A percentile compares a stretch with the other conserved stretches of the same genome.
Conservation (phyloP, 176 grass and related monocot genomes). For the Calamus simplicifolius region DNA sequence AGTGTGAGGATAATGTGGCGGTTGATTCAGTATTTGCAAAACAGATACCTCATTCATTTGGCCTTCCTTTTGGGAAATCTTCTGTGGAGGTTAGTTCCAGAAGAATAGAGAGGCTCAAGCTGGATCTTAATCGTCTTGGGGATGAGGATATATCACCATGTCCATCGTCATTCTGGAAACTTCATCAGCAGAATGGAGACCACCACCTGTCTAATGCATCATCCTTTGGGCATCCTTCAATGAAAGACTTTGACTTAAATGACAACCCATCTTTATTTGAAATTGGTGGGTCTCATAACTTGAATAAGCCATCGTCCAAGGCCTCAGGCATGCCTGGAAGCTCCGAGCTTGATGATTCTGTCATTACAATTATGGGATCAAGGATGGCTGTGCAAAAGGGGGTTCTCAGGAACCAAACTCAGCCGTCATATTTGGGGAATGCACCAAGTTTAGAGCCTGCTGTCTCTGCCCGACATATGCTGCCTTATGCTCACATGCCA, state of each 20-base stretch:
- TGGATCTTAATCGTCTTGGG: constrained; percentile 47
- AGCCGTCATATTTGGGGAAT: constrained; percentile 29
- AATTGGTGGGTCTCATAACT: constrained; percentile 17
- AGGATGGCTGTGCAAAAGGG: constrained; percentile 29
- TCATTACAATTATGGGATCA: constrained; percentile 50
- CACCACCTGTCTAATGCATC: constrained; percentile 26
- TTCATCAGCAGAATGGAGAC: constrained; percentile 19
- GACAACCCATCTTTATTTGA: constrained; percentile 35
- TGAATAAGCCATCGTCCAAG: constrained; percentile 22
- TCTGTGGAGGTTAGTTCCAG: constrained; percentile 22
- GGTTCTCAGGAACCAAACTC: constrained; percentile 26
- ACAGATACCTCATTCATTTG: constrained; percentile 19
- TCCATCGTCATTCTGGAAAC: constrained; percentile 28
- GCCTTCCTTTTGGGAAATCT: constrained; percentile 20
- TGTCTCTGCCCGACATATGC: constrained; percentile 16
- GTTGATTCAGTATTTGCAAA: constrained; percentile 27
- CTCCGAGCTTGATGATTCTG: constrained; percentile 17
- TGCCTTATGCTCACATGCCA: constrained; percentile 21
- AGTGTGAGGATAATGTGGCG: constrained; percentile 34
- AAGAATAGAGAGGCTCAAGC: constrained; percentile 10
- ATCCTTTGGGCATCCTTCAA: constrained; percentile 39
- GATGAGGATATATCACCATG: constrained; percentile 25
- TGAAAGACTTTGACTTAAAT: constrained; percentile 65
- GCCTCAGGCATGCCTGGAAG: constrained; percentile 7
- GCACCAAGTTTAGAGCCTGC: constrained; percentile 23